Base-by-base conservation (phyloP, 139 green algal genomes). In the Edaphochlamys debaryana region DNA sequence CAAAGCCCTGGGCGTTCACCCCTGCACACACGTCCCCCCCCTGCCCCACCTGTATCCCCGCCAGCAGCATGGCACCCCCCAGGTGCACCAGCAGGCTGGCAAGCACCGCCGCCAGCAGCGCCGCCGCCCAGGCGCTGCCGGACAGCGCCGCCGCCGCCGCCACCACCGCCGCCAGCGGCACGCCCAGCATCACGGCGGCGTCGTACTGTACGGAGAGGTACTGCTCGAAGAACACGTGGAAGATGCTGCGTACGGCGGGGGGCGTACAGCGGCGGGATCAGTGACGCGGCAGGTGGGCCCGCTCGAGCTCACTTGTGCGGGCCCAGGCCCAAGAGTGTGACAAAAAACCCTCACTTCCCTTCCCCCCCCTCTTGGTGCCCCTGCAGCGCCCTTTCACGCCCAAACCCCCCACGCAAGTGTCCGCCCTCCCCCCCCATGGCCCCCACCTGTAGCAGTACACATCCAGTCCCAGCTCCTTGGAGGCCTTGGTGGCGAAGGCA, bases 161-260 rank as follows among this genome's bases (percentile, higher is more conserved):
- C 11, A 88, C 68, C n/a, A 93, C 85, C 29, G 88, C 85, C 22
- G 86, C 29, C 66, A 86, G 50, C 29, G 90, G 85, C 74, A 85
- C 40, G 17, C 73, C 86, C 66, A 92, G 37, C 64, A 92, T 71
- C 45, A 69, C 32, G 30, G 67, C 84, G 1, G 84, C 86, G 41
- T 89, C 80, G 3, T 17, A 41, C 54, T 36, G 50, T 25, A 82
- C 63, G 29, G 36, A 80, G 37, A 98, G 90, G 88, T 98, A 98
- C 90, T 98, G 95, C 92, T 98, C 95, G 74, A 98, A 98, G 87
- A 98, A 98, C 73, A 98, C 88, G 91, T 98, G 94, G 86, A 98
- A 98, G 5, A 96, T 75, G 48, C 94, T n/a, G n/a, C n/a, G n/a
- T n/a, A n/a, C n/a, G n/a, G n/a, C n/a, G n/a, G n/a, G n/a, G n/a